Percentiles rank a stretch among this genome's conserved stretches.
Conservation (phyloP, 345 rosid species). For the Dipteronia dyeriana region DNA sequence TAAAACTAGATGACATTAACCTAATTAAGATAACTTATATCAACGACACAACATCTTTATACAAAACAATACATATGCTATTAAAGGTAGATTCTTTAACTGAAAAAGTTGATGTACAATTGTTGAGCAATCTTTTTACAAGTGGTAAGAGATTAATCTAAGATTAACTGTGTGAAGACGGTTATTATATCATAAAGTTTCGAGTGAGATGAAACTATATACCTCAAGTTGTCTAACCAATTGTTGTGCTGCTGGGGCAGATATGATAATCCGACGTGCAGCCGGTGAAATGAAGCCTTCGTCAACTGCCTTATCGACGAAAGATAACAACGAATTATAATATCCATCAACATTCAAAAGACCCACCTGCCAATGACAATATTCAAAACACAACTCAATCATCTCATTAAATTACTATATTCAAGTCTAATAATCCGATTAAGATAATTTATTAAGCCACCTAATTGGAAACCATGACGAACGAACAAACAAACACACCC, state of each 20-base stretch:
- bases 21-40: too few species aligned
- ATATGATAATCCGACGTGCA: constrained; percentile 85
- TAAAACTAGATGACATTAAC: too few species aligned
- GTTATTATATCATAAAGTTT: not conserved
- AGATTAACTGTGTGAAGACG: not conserved
- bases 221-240: constrained; percentile 90
- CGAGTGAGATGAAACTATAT: not conserved
- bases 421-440: not conserved
- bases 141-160: too few species aligned
- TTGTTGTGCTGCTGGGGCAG: constrained; percentile 82
- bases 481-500: too few species aligned
- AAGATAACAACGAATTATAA: constrained; percentile 80
- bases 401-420: not conserved
- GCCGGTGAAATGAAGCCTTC: constrained; percentile 89
- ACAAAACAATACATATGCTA: too few species aligned
- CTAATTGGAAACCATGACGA: not conserved
- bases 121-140: too few species aligned
- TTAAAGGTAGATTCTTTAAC: not conserved
- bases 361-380: constrained; percentile 64
- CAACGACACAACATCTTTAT: too few species aligned
- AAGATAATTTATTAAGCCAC: not conserved
- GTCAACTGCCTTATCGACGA: constrained; percentile 88
- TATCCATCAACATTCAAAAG: constrained; percentile 92
- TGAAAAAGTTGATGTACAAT: not conserved
- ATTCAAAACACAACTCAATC: not conserved